phyloP scores from a whole-genome alignment of 2,329 filamentous ascomycete species.

The Exophiala spinifera region DNA sequence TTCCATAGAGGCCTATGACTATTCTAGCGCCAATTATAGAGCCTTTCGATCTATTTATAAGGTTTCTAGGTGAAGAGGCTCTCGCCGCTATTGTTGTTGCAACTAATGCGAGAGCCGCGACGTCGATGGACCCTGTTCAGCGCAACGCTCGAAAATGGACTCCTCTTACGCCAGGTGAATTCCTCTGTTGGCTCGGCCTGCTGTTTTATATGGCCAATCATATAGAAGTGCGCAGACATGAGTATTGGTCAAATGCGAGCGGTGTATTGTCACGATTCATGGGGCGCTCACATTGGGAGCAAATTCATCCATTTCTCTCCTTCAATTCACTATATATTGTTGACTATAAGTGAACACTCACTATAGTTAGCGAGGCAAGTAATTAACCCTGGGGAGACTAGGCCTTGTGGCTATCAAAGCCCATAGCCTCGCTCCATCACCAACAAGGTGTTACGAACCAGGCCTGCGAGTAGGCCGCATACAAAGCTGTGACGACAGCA shows the following conservation, averaged over 20 bases:
- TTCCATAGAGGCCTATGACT: no score
- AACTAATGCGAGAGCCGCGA: neutral
- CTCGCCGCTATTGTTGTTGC: neutral
- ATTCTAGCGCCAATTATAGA: neutral
- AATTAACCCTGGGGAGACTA: no score
- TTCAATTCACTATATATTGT: neutral
- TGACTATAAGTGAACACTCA: no score
- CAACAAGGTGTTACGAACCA: no score
- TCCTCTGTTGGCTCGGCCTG: constrained; percentile 1
- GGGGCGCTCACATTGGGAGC: neutral
- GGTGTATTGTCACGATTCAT: neutral
- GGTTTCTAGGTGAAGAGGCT: neutral
- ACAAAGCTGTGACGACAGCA: no score
- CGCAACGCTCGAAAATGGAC: neutral
- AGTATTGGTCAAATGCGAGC: neutral
- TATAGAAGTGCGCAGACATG: neutral
- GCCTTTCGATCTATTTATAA: neutral
- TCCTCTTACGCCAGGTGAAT: neutral
- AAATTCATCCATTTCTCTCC: constrained; percentile 6
- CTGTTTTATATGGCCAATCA: constrained; percentile 3
- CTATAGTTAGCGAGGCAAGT: no score
- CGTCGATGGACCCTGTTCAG: no score
- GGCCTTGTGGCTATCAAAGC: no score
- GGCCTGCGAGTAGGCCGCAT: no score
- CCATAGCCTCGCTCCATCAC: no score